Evolutionary conservation across 208 protist species (phyloP).

Genomic region (Acanthamoeba divionensis): DNA sequence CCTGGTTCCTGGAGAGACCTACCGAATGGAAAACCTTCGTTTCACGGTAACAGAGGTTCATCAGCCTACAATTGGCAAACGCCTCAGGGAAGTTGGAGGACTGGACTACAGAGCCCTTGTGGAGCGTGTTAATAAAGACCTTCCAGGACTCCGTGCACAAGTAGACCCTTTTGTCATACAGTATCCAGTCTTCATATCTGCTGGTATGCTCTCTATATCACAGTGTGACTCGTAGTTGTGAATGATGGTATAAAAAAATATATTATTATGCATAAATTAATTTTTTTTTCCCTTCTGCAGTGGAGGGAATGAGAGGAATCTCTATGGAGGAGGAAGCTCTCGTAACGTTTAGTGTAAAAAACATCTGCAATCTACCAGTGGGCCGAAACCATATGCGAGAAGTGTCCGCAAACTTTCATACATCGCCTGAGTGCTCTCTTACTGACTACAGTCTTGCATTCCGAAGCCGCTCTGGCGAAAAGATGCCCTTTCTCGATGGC

Average conservation of each 20-base stretch:
- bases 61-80: background rate
- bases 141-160: background rate
- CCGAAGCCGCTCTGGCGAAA: background rate
- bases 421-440: no score
- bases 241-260: background rate
- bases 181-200: slow-evolving; percentile 24
- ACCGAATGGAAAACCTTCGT: background rate
- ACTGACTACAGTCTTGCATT: no score
- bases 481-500: background rate
- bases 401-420: no score
- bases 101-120: slow-evolving; percentile 7
- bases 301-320: background rate
- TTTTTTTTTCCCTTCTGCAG: background rate
- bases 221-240: background rate
- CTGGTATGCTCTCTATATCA: background rate
- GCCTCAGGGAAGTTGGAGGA: background rate
- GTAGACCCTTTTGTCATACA: slow-evolving; percentile 7
- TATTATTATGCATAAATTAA: background rate
- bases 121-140: background rate
- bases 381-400: no score
- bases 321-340: background rate
- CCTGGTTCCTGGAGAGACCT: background rate
- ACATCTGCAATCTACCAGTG: no score
- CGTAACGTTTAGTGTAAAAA: background rate
- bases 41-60: background rate